These are phyloP conservation scores for Didymella arachidicola DNA, from an alignment of 2,329 filamentous ascomycete genomes.

Conservation along the genomic window DNA sequence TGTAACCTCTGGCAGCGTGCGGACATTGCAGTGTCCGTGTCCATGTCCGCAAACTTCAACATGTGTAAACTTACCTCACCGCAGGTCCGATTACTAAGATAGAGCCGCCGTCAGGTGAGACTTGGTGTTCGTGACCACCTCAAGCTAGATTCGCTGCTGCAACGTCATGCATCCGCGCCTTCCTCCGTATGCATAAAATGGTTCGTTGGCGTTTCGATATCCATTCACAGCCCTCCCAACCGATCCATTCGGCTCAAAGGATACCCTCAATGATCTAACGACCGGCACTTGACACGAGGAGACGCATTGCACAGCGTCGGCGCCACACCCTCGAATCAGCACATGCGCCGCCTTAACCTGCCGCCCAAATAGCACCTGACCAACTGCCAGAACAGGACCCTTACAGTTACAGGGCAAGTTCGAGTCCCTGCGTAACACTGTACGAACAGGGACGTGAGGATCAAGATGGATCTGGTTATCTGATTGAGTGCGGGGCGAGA, in stretches of 20 bases:
- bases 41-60: slow-evolving; percentile 16
- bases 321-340: slow-evolving; percentile 12
- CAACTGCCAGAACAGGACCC: slow-evolving; percentile 5
- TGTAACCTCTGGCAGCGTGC: not conserved
- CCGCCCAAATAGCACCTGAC: slow-evolving; percentile 4
- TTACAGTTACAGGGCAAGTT: slow-evolving; percentile 7
- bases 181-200: slow-evolving; percentile 30
- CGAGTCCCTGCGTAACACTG: slow-evolving; percentile 8
- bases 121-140: not conserved
- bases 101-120: not conserved
- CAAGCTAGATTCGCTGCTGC: slow-evolving; percentile 9
- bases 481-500: slow-evolving; percentile 21
- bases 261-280: slow-evolving; percentile 5
- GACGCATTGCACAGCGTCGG: slow-evolving; percentile 24
- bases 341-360: slow-evolving; percentile 10
- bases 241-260: not conserved
- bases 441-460: slow-evolving; percentile 9
- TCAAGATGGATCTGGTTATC: slow-evolving; percentile 3
- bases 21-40: not conserved
- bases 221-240: slow-evolving; percentile 15
- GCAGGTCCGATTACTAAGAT: slow-evolving; percentile 25
- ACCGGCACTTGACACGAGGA: slow-evolving; percentile 8
- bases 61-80: slow-evolving; percentile 37
- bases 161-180: slow-evolving; percentile 26
- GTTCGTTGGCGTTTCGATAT: slow-evolving; percentile 16